A percentile compares a stretch with the other conserved stretches of the same genome.
Evolutionary conservation across 345 rosid species (phyloP).

Genomic region (Acer campestre): DNA sequence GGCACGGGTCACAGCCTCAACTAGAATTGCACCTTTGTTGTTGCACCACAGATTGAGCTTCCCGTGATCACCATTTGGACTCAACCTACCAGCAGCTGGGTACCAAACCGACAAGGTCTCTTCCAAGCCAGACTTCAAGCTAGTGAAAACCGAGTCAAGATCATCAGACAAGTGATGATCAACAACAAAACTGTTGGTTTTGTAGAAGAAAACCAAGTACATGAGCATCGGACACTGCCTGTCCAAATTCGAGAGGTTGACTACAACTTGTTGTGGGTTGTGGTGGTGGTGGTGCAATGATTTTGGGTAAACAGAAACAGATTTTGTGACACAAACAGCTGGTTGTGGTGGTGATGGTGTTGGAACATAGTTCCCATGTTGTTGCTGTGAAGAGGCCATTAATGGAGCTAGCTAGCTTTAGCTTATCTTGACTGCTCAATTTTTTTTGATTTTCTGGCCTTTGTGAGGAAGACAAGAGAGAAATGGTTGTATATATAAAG

Average conservation of each 20-base stretch:
- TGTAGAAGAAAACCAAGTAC: slow-evolving; percentile 67
- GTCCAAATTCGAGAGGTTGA: slow-evolving; percentile 62
- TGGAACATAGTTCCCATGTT: not conserved
- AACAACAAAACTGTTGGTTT: slow-evolving; percentile 16
- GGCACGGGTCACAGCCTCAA: slow-evolving; percentile 42
- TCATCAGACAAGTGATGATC: slow-evolving; percentile 22
- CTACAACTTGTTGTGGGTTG: slow-evolving; percentile 26
- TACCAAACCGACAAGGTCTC: slow-evolving; percentile 60
- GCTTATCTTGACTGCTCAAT: slow-evolving; percentile 8
- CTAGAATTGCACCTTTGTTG: slow-evolving; percentile 51
- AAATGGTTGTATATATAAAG: slow-evolving; percentile 26
- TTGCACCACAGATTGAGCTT: slow-evolving; percentile 64
- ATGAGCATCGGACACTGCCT: slow-evolving; percentile 67
- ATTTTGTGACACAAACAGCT: slow-evolving; percentile 31
- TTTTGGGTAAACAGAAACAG: slow-evolving; percentile 36
- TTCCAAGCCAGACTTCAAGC: slow-evolving; percentile 56
- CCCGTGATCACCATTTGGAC: slow-evolving; percentile 32
- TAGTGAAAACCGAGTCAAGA: slow-evolving; percentile 36
- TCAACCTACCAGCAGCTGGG: slow-evolving; percentile 65
- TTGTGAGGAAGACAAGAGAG: slow-evolving; percentile 22
- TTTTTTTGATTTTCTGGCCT: not conserved
- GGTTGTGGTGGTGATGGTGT: not conserved
- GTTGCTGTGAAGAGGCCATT: slow-evolving; percentile 29
- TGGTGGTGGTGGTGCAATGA: slow-evolving; percentile 22
- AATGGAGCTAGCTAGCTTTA: not conserved